Evolutionary conservation across 2,329 filamentous ascomycete species (phyloP), one percentile per base, ranked within the genome.

Genomic region (Thielaviopsis euricoi): DNA sequence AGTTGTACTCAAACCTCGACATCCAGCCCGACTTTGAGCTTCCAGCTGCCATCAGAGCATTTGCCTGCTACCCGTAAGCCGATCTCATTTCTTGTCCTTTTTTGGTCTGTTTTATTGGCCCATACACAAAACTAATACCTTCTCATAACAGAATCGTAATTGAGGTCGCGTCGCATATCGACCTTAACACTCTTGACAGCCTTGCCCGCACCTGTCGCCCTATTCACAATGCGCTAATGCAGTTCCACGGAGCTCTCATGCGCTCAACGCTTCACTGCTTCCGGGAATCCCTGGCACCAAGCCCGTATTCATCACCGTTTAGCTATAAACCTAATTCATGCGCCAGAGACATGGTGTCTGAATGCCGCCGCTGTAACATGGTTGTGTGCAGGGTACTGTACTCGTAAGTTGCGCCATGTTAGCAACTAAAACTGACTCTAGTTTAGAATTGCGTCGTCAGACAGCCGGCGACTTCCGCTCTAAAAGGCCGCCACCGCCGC

Each of bases 371-470:
- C 62, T 97, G 91, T 68, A 79, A 78, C 46, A 81, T 73, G 26
- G 77, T 89, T 25, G 82, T 95, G 58, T 97, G 91, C 70, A 80
- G 91, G 71, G 89, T 94, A 78, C 68, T 80, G 70, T 29, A 52
- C 52, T 26, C 9, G 4, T 26, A 9, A 26, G 9, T 26, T 9
- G 25, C 40, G n/a, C 17, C 17, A 22, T 25, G 13, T 12, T 33
- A 12, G n/a, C 29, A 7, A 29, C 52, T 23, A 2, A 21, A 22
- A 19, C n/a, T 19, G 12, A 25, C 25, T 62, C 40, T 22, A 19
- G 6, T 52, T 56, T 68, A 95, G 89, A 97, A 97, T 64, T 97
- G 91, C 70, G 84, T 85, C 6, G 85, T 88, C 65, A 95, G 96
- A 70, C 82, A 86, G 0, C 89, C 88, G 0, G 80, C 85, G 2